Percentiles rank a stretch among this genome's conserved stretches.
Conservation (phyloP, 2,329 filamentous ascomycete species). For the Colletotrichum brevisporum region DNA sequence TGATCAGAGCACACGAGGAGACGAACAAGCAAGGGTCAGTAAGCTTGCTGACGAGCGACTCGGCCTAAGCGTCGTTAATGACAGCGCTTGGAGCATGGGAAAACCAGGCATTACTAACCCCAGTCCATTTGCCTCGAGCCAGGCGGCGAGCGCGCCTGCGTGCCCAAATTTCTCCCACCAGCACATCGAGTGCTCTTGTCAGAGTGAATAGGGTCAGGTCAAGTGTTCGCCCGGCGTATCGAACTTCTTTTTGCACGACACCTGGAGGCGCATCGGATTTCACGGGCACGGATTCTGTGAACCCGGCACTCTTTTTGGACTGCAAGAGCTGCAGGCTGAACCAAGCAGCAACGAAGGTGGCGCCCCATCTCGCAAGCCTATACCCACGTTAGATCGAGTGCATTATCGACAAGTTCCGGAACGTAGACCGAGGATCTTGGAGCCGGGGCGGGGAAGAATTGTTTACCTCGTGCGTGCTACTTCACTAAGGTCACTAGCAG, state of each 20-base stretch:
- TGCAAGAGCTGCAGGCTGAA: constrained; percentile 70
- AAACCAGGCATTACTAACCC: constrained; percentile 49
- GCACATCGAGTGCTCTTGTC: constrained; percentile 79
- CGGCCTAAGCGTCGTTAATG: constrained; percentile 49
- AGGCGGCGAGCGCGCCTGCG: constrained; percentile 61
- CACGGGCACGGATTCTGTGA: constrained; percentile 55
- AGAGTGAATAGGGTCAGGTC: constrained; percentile 86
- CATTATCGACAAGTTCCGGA: not conserved
- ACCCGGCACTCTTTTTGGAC: constrained; percentile 63
- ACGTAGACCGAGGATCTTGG: not conserved
- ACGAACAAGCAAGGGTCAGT: constrained; percentile 82
- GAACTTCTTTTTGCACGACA: constrained; percentile 47
- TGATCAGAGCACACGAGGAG: constrained; percentile 79
- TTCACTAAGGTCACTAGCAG: constrained; percentile 43
- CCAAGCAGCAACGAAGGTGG: constrained; percentile 72
- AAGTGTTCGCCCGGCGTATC: constrained; percentile 78
- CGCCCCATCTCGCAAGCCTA: constrained; percentile 70
- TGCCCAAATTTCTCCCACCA: constrained; percentile 77
- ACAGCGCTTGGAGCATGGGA: not conserved
- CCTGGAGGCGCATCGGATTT: constrained; percentile 47
- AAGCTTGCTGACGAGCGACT: constrained; percentile 58
- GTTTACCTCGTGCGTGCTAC: constrained; percentile 43
- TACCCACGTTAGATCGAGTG: constrained; percentile 40
- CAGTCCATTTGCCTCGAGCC: constrained; percentile 62
- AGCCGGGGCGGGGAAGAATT: not conserved